These are phyloP conservation scores for Fusarium ambrosium DNA, from an alignment of 2,329 filamentous ascomycete genomes.

Conservation along the genomic window DNA sequence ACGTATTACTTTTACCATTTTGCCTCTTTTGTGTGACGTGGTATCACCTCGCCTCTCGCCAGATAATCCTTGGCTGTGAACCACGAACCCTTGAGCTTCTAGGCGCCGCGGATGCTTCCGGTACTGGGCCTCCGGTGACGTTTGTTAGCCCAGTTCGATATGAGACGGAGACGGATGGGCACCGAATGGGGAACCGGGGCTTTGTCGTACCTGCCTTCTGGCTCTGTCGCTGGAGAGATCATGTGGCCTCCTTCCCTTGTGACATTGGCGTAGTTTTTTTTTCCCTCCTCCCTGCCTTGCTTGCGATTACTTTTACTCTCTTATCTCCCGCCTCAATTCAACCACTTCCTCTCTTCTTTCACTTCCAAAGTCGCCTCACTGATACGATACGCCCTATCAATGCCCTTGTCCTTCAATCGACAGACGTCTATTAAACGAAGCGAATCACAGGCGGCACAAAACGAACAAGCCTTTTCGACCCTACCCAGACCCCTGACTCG, in stretches of 20 bases:
- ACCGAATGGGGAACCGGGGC: constrained; percentile 1
- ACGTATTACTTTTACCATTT: neutral
- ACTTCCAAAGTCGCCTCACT: constrained; percentile 3
- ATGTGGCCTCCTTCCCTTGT: constrained; percentile 27
- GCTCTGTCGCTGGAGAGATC: constrained; percentile 21
- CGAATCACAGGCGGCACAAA: constrained; percentile 30
- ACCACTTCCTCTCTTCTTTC: constrained; percentile 14
- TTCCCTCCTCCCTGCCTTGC: neutral
- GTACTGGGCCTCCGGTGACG: constrained; percentile 26
- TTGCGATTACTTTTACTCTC: constrained; percentile 3
- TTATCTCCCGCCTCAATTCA: neutral
- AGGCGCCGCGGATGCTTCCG: constrained; percentile 14
- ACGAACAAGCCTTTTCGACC: constrained; percentile 33
- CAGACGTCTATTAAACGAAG: constrained; percentile 24
- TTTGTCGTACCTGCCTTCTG: constrained; percentile 13
- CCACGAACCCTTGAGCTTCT: neutral
- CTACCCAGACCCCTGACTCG: constrained; percentile 34
- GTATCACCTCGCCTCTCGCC: neutral
- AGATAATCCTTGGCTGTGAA: constrained; percentile 4
- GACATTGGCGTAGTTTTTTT: constrained; percentile 20
- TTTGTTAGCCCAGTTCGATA: constrained; percentile 10
- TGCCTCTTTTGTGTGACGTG: constrained; percentile 18
- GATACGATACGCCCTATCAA: neutral
- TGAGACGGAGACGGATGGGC: neutral
- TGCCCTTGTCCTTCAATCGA: constrained; percentile 27